Conservation (phyloP, 106 monocot species). For the Chionographis japonica region DNA sequence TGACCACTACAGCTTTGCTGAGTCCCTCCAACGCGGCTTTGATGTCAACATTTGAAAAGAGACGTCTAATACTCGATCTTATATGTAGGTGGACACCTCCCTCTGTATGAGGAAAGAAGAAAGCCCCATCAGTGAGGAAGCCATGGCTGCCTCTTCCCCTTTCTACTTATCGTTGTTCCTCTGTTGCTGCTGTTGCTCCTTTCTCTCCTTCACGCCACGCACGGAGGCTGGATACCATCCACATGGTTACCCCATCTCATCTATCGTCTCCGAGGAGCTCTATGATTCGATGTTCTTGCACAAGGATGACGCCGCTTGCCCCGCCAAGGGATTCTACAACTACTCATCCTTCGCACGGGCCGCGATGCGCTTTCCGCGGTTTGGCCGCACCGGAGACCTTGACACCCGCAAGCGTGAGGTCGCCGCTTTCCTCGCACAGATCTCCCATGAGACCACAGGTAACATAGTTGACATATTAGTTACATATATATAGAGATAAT, state of each 20-base stretch:
- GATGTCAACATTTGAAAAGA: too few species aligned
- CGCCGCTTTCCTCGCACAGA: slow-evolving; percentile 84
- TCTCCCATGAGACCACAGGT: slow-evolving; percentile 82
- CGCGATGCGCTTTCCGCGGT: slow-evolving; percentile 32
- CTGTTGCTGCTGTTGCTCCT: neutral
- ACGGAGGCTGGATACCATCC: slow-evolving; percentile 4
- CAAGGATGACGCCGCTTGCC: slow-evolving; percentile 65
- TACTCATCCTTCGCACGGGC: slow-evolving; percentile 53
- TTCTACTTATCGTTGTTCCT: neutral
- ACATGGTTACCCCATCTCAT: slow-evolving; percentile 9
- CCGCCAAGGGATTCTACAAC: slow-evolving; percentile 67
- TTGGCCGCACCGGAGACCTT: slow-evolving; percentile 37
- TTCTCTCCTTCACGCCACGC: neutral
- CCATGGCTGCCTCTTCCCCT: neutral
- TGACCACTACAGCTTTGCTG: too few species aligned
- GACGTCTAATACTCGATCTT: neutral
- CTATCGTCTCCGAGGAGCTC: slow-evolving; percentile 38
- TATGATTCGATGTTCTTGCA: slow-evolving; percentile 64
- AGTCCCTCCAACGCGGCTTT: too few species aligned
- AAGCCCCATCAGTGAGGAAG: neutral
- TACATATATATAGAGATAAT: neutral
- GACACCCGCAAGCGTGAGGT: slow-evolving; percentile 65
- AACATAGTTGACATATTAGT: neutral
- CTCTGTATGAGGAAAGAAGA: neutral
- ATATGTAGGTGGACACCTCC: neutral